Conservation (phyloP, 139 green algal genomes). For the Chlamydomonas sp. region DNA sequence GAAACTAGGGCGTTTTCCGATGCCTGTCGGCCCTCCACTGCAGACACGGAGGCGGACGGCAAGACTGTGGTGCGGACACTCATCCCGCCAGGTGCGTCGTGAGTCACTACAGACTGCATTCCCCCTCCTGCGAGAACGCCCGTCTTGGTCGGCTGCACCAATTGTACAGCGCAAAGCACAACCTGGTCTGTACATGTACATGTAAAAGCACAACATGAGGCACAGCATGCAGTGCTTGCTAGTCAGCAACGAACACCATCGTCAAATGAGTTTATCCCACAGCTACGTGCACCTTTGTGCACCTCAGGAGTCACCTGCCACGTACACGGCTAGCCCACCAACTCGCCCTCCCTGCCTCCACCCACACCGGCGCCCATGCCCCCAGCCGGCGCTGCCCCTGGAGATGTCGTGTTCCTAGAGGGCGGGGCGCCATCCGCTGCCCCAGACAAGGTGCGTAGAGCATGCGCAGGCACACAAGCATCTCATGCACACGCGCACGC, state of each 20-base stretch:
- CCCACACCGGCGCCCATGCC: background rate
- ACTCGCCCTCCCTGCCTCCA: background rate
- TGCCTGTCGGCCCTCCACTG: background rate
- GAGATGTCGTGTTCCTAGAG: conserved; percentile 51
- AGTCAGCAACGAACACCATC: too few species aligned
- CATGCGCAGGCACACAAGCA: background rate
- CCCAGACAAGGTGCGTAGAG: conserved; percentile 38
- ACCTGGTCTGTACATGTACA: too few species aligned
- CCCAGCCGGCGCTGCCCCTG: conserved; percentile 45
- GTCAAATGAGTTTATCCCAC: too few species aligned
- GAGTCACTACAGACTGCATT: background rate
- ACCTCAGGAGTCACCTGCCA: too few species aligned
- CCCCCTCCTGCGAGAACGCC: too few species aligned
- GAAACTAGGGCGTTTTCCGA: background rate
- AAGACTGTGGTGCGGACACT: conserved; percentile 45
- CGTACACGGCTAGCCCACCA: background rate
- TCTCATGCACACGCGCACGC: too few species aligned
- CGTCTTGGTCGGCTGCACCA: too few species aligned
- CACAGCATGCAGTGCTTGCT: too few species aligned
- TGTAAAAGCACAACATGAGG: too few species aligned
- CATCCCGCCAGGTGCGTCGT: conserved; percentile 31
- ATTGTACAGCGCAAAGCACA: too few species aligned
- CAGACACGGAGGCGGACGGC: background rate
- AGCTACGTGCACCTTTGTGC: too few species aligned
- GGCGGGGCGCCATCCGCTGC: conserved; percentile 19